Evolutionary conservation across 495 filamentous ascomycete species (phyloP).

Genomic region (Penicillium argentinense): DNA sequence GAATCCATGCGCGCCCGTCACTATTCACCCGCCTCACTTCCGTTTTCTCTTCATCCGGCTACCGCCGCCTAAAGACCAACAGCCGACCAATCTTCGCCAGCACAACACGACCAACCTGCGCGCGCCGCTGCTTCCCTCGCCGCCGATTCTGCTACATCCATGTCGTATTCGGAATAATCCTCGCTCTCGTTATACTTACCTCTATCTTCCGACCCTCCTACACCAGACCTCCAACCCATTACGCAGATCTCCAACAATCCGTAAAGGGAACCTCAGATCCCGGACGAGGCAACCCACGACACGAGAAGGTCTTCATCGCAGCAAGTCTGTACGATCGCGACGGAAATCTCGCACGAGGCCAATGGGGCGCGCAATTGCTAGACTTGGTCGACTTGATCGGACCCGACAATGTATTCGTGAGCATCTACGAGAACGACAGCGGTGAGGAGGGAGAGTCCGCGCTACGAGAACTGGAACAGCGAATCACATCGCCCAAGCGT

Average conservation of each 20-base stretch:
- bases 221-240: conserved; percentile 52
- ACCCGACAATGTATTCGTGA: conserved; percentile 49
- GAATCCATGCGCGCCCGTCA: conserved; percentile 27
- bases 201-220: conserved; percentile 62
- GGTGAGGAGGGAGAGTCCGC: conserved; percentile 49
- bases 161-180: conserved; percentile 65
- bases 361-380: conserved; percentile 65
- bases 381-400: conserved; percentile 62
- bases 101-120: conserved; percentile 27
- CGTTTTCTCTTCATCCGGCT: too few relatives aligned
- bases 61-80: conserved; percentile 32
- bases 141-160: conserved; percentile 65
- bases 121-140: conserved; percentile 50
- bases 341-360: conserved; percentile 57
- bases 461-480: conserved; percentile 40
- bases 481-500: conserved; percentile 49
- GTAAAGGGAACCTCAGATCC: conserved; percentile 33
- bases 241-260: conserved; percentile 38
- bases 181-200: conserved; percentile 53
- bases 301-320: conserved; percentile 74
- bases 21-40: conserved; percentile 29
- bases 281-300: conserved; percentile 61
- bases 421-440: conserved; percentile 71
- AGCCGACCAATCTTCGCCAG: conserved; percentile 27
- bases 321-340: conserved; percentile 69